Conservation (phyloP, 2,329 filamentous ascomycete genomes). For the Pseudopyricularia cyperi region DNA sequence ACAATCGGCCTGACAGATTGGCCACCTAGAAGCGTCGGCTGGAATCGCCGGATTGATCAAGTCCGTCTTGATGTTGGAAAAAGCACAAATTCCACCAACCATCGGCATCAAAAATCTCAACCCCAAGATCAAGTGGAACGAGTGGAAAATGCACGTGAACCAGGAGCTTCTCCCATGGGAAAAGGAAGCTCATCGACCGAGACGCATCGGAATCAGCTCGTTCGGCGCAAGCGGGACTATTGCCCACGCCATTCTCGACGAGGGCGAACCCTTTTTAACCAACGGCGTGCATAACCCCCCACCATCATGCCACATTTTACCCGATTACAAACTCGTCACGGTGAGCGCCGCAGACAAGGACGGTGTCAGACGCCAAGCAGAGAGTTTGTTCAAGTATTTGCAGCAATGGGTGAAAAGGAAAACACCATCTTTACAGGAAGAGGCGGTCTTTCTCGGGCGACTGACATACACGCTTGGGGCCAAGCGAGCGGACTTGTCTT, state of each 20-base stretch:
- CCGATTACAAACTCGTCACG: conserved; percentile 4
- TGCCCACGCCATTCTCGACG: conserved; percentile 25
- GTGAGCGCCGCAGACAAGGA: conserved; percentile 6
- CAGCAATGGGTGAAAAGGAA: neutral
- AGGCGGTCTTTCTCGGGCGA: conserved; percentile 6
- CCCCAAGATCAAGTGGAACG: conserved; percentile 14
- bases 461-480: conserved; percentile 16
- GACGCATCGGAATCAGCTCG: conserved; percentile 20
- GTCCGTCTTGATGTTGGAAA: conserved; percentile 20
- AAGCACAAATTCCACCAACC: conserved; percentile 11
- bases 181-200: conserved; percentile 9
- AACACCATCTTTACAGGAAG: neutral
- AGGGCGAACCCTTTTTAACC: conserved; percentile 5
- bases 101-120: conserved; percentile 9
- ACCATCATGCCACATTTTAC: neutral
- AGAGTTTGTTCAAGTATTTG: neutral
- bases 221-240: conserved; percentile 35
- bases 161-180: conserved; percentile 1
- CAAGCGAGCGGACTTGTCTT: conserved; percentile 9
- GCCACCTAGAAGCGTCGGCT: conserved; percentile 20
- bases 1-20: too few relatives aligned
- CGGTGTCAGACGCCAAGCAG: neutral
- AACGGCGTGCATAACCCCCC: neutral
- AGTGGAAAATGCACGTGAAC: neutral
- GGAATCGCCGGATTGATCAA: conserved; percentile 27